Percentiles rank a stretch among this genome's conserved stretches.
Evolutionary conservation across 2,329 filamentous ascomycete species (phyloP).

Genomic region (Thermochaetoides dissita): DNA sequence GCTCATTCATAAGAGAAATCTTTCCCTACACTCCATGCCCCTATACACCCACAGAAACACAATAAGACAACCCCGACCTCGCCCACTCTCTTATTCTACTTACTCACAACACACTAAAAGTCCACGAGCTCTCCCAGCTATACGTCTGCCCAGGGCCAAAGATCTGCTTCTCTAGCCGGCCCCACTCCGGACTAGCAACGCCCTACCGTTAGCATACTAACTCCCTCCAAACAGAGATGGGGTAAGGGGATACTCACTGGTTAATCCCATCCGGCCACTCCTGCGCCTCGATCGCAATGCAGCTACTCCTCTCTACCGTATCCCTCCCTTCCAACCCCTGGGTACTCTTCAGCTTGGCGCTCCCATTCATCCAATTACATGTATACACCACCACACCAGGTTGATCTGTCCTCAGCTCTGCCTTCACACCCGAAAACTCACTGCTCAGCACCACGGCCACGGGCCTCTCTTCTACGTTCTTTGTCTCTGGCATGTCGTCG

Average conservation of each 20-base stretch:
- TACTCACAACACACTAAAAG: conserved; percentile 21
- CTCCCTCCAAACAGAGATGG: not conserved
- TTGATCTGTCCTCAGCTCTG: conserved; percentile 59
- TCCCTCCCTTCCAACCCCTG: conserved; percentile 34
- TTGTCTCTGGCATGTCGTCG: conserved; percentile 23
- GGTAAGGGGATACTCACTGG: conserved; percentile 27
- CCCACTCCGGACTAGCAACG: conserved; percentile 29
- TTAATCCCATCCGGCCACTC: conserved; percentile 70
- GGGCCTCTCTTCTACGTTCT: conserved; percentile 13
- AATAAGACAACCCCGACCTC: no score
- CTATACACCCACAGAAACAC: no score
- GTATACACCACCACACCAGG: conserved; percentile 58
- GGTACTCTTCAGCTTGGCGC: conserved; percentile 40
- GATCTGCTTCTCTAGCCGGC: conserved; percentile 26
- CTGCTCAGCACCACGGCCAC: conserved; percentile 43
- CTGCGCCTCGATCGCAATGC: conserved; percentile 62
- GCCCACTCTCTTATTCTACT: no score
- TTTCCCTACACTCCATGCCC: no score
- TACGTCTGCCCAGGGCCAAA: conserved; percentile 27
- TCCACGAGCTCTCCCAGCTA: conserved; percentile 32
- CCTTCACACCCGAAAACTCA: conserved; percentile 50
- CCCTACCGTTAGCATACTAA: not conserved
- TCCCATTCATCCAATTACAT: conserved; percentile 42
- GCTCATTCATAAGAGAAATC: no score
- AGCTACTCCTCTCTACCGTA: conserved; percentile 47